A percentile compares a stretch with the other conserved stretches of the same genome.
phyloP scores from a whole-genome alignment of 495 filamentous ascomycete genomes.

The Neurospora sp. region DNA sequence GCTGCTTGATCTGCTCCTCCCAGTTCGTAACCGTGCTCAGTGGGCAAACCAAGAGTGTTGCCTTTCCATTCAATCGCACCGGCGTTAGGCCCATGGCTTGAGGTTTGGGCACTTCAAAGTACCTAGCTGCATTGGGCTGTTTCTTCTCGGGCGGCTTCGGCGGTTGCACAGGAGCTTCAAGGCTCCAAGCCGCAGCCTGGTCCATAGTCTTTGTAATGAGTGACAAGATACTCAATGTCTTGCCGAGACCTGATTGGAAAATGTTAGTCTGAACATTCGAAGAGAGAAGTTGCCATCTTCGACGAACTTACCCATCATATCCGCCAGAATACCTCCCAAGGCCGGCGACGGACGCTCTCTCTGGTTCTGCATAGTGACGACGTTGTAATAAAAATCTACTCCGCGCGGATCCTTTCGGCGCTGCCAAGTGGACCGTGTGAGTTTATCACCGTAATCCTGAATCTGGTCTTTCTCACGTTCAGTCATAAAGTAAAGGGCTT shows the following conservation, averaged over 20 bases:
- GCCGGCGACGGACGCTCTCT: constrained; percentile 56
- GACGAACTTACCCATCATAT: constrained; percentile 65
- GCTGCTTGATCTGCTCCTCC: constrained; percentile 78
- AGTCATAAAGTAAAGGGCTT: constrained; percentile 81
- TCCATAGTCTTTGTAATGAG: constrained; percentile 54
- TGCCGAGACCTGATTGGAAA: constrained; percentile 51
- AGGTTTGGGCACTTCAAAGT: constrained; percentile 26
- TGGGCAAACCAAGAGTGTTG: constrained; percentile 84
- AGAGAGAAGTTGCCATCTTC: not conserved
- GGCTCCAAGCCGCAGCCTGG: constrained; percentile 50
- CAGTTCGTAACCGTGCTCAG: constrained; percentile 86
- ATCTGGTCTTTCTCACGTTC: constrained; percentile 55
- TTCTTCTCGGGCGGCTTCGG: constrained; percentile 27
- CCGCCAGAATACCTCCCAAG: constrained; percentile 83
- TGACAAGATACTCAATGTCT: constrained; percentile 82
- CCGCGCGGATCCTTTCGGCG: constrained; percentile 42
- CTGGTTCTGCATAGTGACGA: constrained; percentile 66
- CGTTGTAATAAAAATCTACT: constrained; percentile 56
- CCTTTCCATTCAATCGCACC: constrained; percentile 56
- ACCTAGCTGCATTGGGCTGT: constrained; percentile 18
- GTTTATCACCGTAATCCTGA: constrained; percentile 28
- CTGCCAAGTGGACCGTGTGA: constrained; percentile 69
- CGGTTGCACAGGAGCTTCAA: constrained; percentile 28
- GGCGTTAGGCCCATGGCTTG: constrained; percentile 30
- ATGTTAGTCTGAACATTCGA: too few species aligned